Conservation (phyloP, 106 monocot genomes). For the Xerophyta viscosa region DNA sequence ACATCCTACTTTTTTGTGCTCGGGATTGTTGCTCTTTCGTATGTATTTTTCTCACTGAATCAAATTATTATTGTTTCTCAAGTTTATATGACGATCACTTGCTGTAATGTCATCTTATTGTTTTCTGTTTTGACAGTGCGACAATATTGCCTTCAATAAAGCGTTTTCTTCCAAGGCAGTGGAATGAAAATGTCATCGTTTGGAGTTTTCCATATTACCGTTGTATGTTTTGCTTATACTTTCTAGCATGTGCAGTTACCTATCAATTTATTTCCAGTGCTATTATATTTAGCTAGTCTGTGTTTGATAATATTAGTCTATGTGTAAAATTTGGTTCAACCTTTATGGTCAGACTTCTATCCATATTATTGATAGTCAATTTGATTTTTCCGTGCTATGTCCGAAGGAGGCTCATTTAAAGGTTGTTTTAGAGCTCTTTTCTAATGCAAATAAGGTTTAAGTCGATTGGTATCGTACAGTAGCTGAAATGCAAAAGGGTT, state of each 20-base stretch:
- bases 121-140: conserved; percentile 43
- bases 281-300: too few relatives aligned
- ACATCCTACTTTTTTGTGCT: conserved; percentile 97
- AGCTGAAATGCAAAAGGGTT: too few relatives aligned
- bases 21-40: conserved; percentile 87
- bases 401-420: too few relatives aligned
- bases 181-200: conserved; percentile 71
- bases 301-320: too few relatives aligned
- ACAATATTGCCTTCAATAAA: conserved; percentile 80
- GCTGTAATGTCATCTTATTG: conserved; percentile 1
- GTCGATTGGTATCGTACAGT: too few relatives aligned
- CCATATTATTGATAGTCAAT: too few relatives aligned
- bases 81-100: neutral
- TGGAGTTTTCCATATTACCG: conserved; percentile 64
- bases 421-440: too few relatives aligned
- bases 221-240: conserved; percentile 36
- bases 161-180: conserved; percentile 67
- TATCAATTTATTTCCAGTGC: too few relatives aligned
- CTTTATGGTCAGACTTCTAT: too few relatives aligned
- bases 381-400: too few relatives aligned
- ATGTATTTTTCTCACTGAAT: neutral
- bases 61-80: conserved; percentile 1
- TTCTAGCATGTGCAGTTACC: neutral
- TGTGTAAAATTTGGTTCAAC: too few relatives aligned
- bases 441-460: too few relatives aligned